phyloP scores from a whole-genome alignment of 495 filamentous ascomycete species.

The Neurospora sublineolata region DNA sequence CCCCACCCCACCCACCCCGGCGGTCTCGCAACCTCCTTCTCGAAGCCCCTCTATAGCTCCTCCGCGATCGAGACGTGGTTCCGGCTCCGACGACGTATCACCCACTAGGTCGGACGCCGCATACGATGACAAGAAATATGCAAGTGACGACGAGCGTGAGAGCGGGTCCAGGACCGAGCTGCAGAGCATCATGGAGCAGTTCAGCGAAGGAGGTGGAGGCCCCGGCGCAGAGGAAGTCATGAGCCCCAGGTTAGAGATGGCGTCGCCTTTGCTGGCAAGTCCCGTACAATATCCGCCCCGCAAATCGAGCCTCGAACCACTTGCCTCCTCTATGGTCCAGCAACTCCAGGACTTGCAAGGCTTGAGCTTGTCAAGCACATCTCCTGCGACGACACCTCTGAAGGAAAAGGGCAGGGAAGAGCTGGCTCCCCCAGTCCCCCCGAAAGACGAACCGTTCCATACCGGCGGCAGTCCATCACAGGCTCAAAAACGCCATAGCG shows the following conservation, averaged over 20 bases:
- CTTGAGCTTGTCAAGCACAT: conserved; percentile 28
- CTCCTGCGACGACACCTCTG: conserved; percentile 23
- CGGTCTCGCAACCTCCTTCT: conserved; percentile 34
- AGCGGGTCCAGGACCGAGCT: conserved; percentile 76
- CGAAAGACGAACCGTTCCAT: conserved; percentile 33
- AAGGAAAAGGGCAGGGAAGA: conserved; percentile 34
- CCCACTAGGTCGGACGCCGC: conserved; percentile 47
- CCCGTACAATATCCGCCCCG: conserved; percentile 63
- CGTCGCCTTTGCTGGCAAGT: conserved; percentile 53
- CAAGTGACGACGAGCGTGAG: conserved; percentile 46
- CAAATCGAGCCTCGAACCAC: conserved; percentile 70
- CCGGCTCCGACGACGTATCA: conserved; percentile 33
- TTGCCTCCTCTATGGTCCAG: conserved; percentile 35
- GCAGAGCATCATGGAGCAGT: conserved; percentile 89
- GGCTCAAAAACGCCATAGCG: conserved; percentile 9
- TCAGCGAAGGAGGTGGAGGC: conserved; percentile 55
- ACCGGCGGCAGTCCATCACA: conserved; percentile 8
- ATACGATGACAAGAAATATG: conserved; percentile 38
- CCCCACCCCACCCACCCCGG: conserved; percentile 50
- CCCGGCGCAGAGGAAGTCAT: conserved; percentile 64
- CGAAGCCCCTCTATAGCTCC: conserved; percentile 36
- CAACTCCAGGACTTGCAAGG: conserved; percentile 37
- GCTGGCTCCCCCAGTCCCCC: conserved; percentile 37
- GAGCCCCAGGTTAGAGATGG: conserved; percentile 66
- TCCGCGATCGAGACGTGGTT: conserved; percentile 19